A percentile compares a stretch with the other conserved stretches of the same genome.
These are phyloP conservation scores for Cornus suecica DNA, from an alignment of 148 eudicot genomes.

Conservation along the genomic window DNA sequence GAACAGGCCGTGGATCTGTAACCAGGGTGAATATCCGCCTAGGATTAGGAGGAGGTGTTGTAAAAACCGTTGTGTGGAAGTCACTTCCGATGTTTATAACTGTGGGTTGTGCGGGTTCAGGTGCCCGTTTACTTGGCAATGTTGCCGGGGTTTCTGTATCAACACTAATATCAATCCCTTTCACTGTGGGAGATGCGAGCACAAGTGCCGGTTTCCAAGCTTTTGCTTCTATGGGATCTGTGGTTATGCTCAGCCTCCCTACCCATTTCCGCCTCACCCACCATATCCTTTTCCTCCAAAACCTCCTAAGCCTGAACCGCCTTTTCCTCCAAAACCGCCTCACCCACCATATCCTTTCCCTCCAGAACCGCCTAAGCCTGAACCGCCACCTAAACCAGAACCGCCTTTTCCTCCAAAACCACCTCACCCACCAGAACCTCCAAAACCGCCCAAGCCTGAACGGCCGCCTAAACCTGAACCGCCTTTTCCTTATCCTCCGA, in stretches of 20 bases:
- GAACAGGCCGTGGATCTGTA: conserved; percentile 73
- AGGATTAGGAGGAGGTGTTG: conserved; percentile 46
- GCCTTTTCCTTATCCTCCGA: neutral
- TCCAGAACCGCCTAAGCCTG: conserved; percentile 22
- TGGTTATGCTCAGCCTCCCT: conserved; percentile 62
- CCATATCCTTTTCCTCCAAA: conserved; percentile 24
- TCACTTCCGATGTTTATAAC: conserved; percentile 43
- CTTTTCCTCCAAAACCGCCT: conserved; percentile 24
- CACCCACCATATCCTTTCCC: conserved; percentile 17
- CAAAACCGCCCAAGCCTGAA: neutral
- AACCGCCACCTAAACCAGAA: neutral
- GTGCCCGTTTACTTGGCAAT: conserved; percentile 73
- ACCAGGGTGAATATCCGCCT: conserved; percentile 28
- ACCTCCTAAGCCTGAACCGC: conserved; percentile 16
- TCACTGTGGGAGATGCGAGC: conserved; percentile 63
- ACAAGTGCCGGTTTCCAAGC: conserved; percentile 40
- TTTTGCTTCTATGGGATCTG: conserved; percentile 65
- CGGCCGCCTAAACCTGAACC: neutral
- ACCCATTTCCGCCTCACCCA: conserved; percentile 28
- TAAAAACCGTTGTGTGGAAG: conserved; percentile 56
- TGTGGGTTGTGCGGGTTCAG: conserved; percentile 75
- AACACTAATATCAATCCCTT: conserved; percentile 46
- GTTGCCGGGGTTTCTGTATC: conserved; percentile 59
- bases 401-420: neutral
- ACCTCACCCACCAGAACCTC: too few relatives aligned